These are phyloP conservation scores for Globisporangium megalacanthum DNA, from an alignment of 352 stramenopile species.

Conservation along the genomic window DNA sequence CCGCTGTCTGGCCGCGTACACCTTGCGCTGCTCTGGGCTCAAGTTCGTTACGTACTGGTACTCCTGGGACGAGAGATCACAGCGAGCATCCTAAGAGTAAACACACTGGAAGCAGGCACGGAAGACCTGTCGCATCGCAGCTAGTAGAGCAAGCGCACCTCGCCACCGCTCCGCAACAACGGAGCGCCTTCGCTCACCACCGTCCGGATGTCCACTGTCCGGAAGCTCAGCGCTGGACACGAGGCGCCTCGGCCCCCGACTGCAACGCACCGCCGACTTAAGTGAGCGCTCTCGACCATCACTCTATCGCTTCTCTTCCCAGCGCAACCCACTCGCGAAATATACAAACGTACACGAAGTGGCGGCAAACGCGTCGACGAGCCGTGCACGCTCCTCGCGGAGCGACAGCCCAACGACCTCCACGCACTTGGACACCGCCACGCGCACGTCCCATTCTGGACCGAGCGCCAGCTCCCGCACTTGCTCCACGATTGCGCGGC, in stretches of 20 bases:
- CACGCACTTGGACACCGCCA: conserved; percentile 62
- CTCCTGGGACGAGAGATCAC: conserved; percentile 28
- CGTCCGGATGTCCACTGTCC: conserved; percentile 45
- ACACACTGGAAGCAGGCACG: neutral
- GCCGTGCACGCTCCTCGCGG: conserved; percentile 5
- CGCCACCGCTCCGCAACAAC: conserved; percentile 65
- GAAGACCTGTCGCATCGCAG: neutral
- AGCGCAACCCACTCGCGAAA: neutral
- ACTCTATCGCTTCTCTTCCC: neutral
- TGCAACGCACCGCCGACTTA: conserved; percentile 6
- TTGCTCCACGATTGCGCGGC: conserved; percentile 24
- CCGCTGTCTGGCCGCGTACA: conserved; percentile 55
- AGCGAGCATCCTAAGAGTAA: neutral
- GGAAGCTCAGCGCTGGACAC: conserved; percentile 36
- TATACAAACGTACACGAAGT: conserved; percentile 31
- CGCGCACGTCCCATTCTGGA: conserved; percentile 62
- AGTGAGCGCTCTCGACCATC: neutral
- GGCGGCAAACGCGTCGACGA: conserved; percentile 38
- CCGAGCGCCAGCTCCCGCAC: conserved; percentile 47
- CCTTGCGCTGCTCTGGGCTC: conserved; percentile 39
- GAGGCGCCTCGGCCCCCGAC: conserved; percentile 40
- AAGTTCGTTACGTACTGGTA: conserved; percentile 68
- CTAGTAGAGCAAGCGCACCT: conserved; percentile 26
- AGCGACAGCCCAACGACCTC: conserved; percentile 47
- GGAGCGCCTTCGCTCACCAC: conserved; percentile 62